phyloP scores from a whole-genome alignment of 352 stramenopile species.

The Phytophthora kernoviae region DNA sequence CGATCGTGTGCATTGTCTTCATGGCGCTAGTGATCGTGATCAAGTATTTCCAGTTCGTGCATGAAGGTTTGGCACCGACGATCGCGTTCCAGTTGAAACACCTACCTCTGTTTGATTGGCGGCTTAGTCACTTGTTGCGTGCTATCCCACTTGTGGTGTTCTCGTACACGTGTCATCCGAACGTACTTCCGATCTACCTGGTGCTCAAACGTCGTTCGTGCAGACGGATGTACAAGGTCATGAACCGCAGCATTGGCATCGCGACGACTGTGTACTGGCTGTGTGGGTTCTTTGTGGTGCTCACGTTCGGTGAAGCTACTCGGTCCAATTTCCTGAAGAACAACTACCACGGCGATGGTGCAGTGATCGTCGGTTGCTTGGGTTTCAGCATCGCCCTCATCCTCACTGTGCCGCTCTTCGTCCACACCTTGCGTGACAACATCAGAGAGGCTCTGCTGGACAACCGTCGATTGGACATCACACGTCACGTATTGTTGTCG shows the following conservation, averaged over 20 bases:
- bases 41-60: conserved; percentile 91
- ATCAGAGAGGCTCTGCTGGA: conserved; percentile 69
- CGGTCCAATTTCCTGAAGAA: conserved; percentile 90
- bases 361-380: conserved; percentile 68
- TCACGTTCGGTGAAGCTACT: conserved; percentile 83
- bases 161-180: conserved; percentile 89
- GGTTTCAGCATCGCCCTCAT: conserved; percentile 86
- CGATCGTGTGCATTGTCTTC: conserved; percentile 88
- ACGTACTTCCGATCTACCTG: conserved; percentile 89
- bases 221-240: conserved; percentile 88
- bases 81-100: conserved; percentile 80
- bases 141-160: conserved; percentile 88
- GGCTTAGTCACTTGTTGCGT: conserved; percentile 60
- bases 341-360: conserved; percentile 78
- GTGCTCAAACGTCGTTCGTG: conserved; percentile 87
- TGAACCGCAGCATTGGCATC: conserved; percentile 84
- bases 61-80: conserved; percentile 58
- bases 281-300: conserved; percentile 81
- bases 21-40: conserved; percentile 88
- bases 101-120: conserved; percentile 76
- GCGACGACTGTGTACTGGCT: conserved; percentile 78
- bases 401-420: conserved; percentile 83
- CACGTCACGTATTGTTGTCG: conserved; percentile 59
- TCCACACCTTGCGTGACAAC: conserved; percentile 86
- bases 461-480: conserved; percentile 53